These are phyloP conservation scores for Pseudozyma pruni DNA, from an alignment of 1,284 basidiomycete species.

Conservation along the genomic window DNA sequence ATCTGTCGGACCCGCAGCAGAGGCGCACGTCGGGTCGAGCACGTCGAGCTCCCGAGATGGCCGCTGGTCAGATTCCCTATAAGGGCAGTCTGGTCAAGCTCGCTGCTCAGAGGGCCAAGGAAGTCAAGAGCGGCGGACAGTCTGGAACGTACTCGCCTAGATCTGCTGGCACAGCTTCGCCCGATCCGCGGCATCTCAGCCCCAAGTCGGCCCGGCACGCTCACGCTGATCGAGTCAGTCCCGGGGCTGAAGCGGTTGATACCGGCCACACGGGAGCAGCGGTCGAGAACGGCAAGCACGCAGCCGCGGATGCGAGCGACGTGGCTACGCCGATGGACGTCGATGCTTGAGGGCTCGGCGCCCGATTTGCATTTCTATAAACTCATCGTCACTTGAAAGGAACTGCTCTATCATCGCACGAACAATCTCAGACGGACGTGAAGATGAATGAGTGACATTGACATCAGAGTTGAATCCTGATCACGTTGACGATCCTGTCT, in stretches of 20 bases:
- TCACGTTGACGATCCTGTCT: background rate
- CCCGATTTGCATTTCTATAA: constrained; percentile 15
- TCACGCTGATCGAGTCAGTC: background rate
- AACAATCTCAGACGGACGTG: background rate
- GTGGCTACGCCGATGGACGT: constrained; percentile 33
- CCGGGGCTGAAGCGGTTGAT: too few species aligned
- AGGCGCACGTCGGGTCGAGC: constrained; percentile 43
- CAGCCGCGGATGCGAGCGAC: background rate
- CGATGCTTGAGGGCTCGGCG: constrained; percentile 18
- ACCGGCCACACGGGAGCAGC: background rate
- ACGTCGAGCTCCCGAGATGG: constrained; percentile 47
- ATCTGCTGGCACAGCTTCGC: constrained; percentile 28
- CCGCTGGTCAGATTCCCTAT: constrained; percentile 47
- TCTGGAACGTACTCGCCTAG: constrained; percentile 20
- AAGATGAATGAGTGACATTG: background rate
- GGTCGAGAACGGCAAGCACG: constrained; percentile 8
- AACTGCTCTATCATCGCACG: constrained; percentile 24
- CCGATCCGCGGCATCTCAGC: constrained; percentile 29
- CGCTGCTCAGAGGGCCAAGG: constrained; percentile 45
- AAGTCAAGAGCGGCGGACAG: constrained; percentile 14
- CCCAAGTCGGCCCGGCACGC: constrained; percentile 26
- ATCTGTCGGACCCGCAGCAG: constrained; percentile 20
- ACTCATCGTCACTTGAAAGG: constrained; percentile 16
- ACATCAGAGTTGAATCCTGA: background rate
- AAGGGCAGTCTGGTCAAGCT: constrained; percentile 50